Evolutionary conservation across 2,329 filamentous ascomycete genomes (phyloP), one percentile per base, ranked within the genome.

Genomic region (Pestalotiopsis sp.): DNA sequence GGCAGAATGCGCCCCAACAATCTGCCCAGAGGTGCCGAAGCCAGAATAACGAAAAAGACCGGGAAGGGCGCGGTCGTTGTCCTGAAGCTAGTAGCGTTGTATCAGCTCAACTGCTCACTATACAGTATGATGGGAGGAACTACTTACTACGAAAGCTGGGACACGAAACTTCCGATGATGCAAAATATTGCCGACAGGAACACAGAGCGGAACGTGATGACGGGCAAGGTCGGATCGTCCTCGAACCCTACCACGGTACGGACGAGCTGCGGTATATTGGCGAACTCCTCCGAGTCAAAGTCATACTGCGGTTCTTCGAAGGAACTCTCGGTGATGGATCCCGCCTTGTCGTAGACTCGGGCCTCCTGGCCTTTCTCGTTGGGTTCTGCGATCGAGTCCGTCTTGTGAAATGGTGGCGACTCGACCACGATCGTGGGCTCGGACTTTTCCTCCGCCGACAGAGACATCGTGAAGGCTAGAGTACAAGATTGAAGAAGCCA

Each of bases 21-120:
- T 39, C 82, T 78, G 1, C 86, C 86, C 11, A 83, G 80, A 67
- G 88, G 88, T 71, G 87, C 86, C 60, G 82, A 85, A 0, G 85
- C 85, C 63, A 88, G 86, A 71, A 88, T 85, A 39, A 89, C 87
- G 69, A 90, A 89, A 74, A 89, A 89, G 61, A 89, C 83, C 0
- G 86, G 88, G 73, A 89, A 90, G 0, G 84, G 83, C 0, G 86
- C 85, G 57, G 82, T 83, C 0, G 87, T 89, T 1, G 87, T 89
- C 58, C 87, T 82, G 72, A 83, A 89, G 62, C 83, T 80, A 4
- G 13, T 69, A 82, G 84, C 81, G 88, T 84, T 72, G 86, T 83
- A 4, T 57, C 9, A 56, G 22, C 26, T 26, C 24, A 26, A 26
- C 24, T 26, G 24, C 24, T 26, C 24, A 26, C 24, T 26, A 26